Conservation (phyloP, 805 yeast species). For the Starmera dryadoides region DNA sequence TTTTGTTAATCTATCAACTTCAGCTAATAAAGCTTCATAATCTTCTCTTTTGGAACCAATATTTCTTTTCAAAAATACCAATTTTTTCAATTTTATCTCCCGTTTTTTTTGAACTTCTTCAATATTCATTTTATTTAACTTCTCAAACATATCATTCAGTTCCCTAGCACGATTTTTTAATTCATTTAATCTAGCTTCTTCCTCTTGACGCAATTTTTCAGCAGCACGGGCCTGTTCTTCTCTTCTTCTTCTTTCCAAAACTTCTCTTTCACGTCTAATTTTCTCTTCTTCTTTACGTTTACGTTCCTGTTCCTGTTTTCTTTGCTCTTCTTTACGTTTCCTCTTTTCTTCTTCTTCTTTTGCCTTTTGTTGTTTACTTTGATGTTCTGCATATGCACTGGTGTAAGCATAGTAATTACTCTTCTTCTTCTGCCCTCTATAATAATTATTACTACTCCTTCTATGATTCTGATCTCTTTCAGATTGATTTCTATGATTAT, state of each 20-base stretch:
- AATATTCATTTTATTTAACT: too few relatives aligned
- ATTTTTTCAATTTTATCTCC: neutral
- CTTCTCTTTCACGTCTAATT: slow-evolving; percentile 14
- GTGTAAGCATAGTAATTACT: too few relatives aligned
- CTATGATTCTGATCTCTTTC: too few relatives aligned
- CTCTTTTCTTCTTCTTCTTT: slow-evolving; percentile 3
- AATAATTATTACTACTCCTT: too few relatives aligned
- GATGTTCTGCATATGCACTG: neutral
- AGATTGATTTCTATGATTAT: neutral
- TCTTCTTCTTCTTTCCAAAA: slow-evolving; percentile 12
- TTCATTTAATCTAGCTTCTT: neutral
- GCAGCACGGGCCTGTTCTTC: neutral
- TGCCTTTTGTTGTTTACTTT: neutral
- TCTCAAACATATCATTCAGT: neutral
- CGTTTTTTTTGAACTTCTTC: neutral
- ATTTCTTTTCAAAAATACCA: neutral
- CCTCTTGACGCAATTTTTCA: neutral
- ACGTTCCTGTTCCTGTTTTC: slow-evolving; percentile 1
- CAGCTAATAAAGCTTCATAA: neutral
- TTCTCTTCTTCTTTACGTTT: slow-evolving; percentile 13
- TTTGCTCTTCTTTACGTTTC: slow-evolving; percentile 2
- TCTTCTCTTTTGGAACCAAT: neutral
- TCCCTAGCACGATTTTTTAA: neutral
- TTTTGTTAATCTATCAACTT: neutral
- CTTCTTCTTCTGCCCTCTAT: too few relatives aligned